Percentiles rank a stretch among this genome's conserved stretches.
Conservation (phyloP, 768 basidiomycete genomes). For the Tulasnella sp. region DNA sequence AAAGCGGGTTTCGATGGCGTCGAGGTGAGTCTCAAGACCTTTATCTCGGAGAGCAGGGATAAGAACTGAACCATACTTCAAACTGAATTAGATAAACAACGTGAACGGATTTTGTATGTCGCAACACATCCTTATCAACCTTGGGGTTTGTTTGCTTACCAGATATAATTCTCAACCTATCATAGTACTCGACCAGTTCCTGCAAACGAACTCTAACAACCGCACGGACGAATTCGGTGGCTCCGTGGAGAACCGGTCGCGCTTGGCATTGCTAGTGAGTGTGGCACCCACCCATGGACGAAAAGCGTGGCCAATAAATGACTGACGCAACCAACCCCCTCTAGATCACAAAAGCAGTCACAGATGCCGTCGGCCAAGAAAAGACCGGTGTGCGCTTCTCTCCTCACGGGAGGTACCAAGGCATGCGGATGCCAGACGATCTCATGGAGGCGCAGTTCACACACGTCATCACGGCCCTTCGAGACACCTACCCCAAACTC, state of each 20-base stretch:
- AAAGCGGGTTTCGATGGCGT: conserved; percentile 31
- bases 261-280: conserved; percentile 25
- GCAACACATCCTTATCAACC: background rate
- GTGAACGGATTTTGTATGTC: conserved; percentile 3
- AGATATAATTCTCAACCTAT: conserved; percentile 20
- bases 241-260: conserved; percentile 30
- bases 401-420: conserved; percentile 19
- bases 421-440: conserved; percentile 17
- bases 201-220: conserved; percentile 24
- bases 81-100: background rate
- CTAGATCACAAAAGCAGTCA: conserved; percentile 24
- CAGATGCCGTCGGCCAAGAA: conserved; percentile 27
- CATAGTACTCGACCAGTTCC: conserved; percentile 25
- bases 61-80: no score
- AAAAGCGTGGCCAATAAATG: background rate
- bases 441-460: background rate
- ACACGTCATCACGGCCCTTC: conserved; percentile 18
- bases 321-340: background rate
- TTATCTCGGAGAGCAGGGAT: no score
- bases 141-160: background rate
- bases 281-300: background rate
- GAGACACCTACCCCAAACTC: conserved; percentile 20
- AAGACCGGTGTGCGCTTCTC: conserved; percentile 27
- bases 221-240: conserved; percentile 34
- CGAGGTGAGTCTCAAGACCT: conserved; percentile 19